Base-by-base conservation (phyloP, 306 rosid genomes). In the Sicyos edulis region DNA sequence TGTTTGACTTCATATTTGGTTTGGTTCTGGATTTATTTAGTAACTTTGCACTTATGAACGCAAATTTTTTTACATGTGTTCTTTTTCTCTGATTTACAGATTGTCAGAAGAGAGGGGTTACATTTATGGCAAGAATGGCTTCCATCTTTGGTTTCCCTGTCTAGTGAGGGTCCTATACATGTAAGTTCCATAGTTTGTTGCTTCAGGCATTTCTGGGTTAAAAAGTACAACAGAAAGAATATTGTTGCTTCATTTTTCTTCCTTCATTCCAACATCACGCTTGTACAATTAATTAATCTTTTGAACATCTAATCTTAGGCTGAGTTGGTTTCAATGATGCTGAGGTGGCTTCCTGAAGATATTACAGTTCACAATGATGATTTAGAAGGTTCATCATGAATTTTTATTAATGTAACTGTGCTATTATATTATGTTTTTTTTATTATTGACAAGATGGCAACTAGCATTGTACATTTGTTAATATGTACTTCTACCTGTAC, bases 331-430 rank as follows among this genome's bases (percentile, higher is more conserved):
- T 83, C 95, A 20, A 93, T 93, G 96, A 85, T 80, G 92, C 87
- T 93, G 79, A 87, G 97, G 86, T 93, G 99, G 99, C 97, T 93
- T 79, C 99, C 97, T 71, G 99, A 93, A 84, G 99, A 93, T 74
- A 89, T 91, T 80, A 87, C 97, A 2, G 95, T 93, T 80, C 97
- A 93, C 81, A 88, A 93, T 81, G 99, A 93, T 83, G 99, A 93
- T 82, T 83, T 93, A 76, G 99, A 93, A 90, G 99, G 99, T 93
- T 73, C 80, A 15, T 77, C 68, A 52, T 67, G 51, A 40, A 64
- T 53, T 42, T 42, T 17, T 32, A 65, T 21, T 12, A 5, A 32
- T 44, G 71, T 65, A 42, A 3, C 20, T 10, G 9, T 71, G 12
- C 51, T 78, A 74, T 68, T 72, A 53, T 56, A 9, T 24, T 44